Base-by-base conservation (phyloP, 331 rosid species). In the Quercus lobata region DNA sequence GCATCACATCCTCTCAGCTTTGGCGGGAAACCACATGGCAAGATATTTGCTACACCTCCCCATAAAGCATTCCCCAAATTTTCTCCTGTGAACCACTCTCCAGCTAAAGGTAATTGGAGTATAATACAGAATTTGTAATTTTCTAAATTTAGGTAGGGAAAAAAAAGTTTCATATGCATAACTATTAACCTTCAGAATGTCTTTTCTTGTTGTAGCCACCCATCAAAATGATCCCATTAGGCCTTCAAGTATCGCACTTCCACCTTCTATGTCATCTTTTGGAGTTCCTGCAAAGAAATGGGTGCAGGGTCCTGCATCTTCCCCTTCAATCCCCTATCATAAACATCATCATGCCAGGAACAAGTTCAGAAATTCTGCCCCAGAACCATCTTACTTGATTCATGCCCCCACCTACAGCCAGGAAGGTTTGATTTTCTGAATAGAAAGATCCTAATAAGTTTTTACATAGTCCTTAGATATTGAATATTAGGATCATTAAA, bases 161-260 rank as follows among this genome's bases (percentile, higher is more conserved):
- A 54, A 12, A 74, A 76, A 65, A 19, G 69, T 74, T 49, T 66
- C 29, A 49, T 70, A 54, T 18, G 7, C 56, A 49, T 55, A 58
- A 63, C 29, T 17, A 21, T 80, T 16, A 58, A 62, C 32, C 66
- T 69, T 18, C 65, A 2, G 57, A 30, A n/a, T 32, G 11, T 63
- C 21, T 86, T 75, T 78, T 80, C 57, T 73, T 80, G 73, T 56
- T 88, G 83, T 76, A 94, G 97, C 82, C 46, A 60, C 76, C 60
- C 82, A 56, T 77, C 84, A 78, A 56, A 85, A 32, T 6, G 81
- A 80, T 86, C 81, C 84, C 41, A 63, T 78, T 83, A 81, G 87
- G 57, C 86, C 83, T 79, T 74, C 93, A 79, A 94, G 93, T 75
- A 89, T 88, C 80, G 90, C 92, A 55, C 74, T 91, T 79, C 88